Evolutionary conservation across 306 rosid genomes (phyloP).

Genomic region (Sicyos edulis): DNA sequence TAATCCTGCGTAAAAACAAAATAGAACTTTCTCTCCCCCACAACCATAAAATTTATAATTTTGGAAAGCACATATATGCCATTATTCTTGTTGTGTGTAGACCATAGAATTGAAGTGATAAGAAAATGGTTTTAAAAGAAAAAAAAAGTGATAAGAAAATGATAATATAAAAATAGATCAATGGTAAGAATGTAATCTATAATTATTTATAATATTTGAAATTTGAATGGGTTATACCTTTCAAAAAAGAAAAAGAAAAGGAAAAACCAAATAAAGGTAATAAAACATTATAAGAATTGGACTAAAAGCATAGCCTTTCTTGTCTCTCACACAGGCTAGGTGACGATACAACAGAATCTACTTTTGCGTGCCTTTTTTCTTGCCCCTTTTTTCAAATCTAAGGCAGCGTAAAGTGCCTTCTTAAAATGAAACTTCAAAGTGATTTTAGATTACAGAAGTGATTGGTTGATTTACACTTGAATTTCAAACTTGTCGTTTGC

Average conservation of each 20-base stretch:
- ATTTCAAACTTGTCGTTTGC: not conserved
- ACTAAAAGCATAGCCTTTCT: not conserved
- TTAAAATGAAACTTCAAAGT: not conserved
- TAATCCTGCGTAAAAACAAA: too few species aligned
- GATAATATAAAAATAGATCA: too few species aligned
- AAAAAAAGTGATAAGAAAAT: too few species aligned
- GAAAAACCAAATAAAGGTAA: not conserved
- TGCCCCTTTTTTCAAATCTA: too few species aligned
- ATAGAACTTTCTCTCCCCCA: too few species aligned
- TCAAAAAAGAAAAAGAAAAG: too few species aligned
- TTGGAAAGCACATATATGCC: too few species aligned
- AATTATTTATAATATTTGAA: not conserved
- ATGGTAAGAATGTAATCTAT: too few species aligned
- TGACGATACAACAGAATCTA: constrained; percentile 9
- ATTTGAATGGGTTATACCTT: not conserved
- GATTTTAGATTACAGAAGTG: not conserved
- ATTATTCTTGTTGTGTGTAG: too few species aligned
- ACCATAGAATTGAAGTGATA: too few species aligned
- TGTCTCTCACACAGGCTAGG: not conserved
- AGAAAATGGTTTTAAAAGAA: too few species aligned
- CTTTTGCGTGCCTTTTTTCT: not conserved
- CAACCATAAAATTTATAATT: too few species aligned
- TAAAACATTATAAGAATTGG: not conserved
- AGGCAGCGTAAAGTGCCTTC: constrained; percentile 4
- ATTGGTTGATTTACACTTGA: not conserved